Evolutionary conservation across 495 filamentous ascomycete genomes (phyloP), one percentile per base, ranked within the genome.

Genomic region (Terfezia boudieri): DNA sequence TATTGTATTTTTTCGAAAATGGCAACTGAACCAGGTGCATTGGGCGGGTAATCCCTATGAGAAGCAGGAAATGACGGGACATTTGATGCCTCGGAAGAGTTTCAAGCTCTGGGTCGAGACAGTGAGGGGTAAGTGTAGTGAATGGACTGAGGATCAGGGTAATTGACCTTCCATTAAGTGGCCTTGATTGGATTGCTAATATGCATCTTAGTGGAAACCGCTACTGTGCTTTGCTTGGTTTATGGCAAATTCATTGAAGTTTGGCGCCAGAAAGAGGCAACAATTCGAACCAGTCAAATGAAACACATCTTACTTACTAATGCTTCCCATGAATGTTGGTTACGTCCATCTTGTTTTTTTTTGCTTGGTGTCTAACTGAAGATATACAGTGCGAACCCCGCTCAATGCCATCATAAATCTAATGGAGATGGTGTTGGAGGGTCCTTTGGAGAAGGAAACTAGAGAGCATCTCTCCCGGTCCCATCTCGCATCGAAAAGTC

Each of bases 401-500:
- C 70, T 96, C 4, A 94, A 94, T 66, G 89, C 89, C 20, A 92
- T 96, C 61, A 90, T 96, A 64, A 96, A 96, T 60, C 94, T 90
- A 56, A 71, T 96, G 2, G 89, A 96, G 61, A 94, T 94, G 58
- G 89, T 89, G 0, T 69, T 96, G 3, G 89, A 96, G 66, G 84
- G 85, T 2, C 68, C 77, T 0, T 71, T 94, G 2, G 87, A 94
- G 60, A 66, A 72, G 9, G 88, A 94, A 57, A 94, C 84, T 0
- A 73, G 89, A 26, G 89, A 94, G 16, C 92, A 92, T 58, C 71
- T 96, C 32, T 76, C 82, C 8, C 82, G 76, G 55, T 92, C 87
- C 7, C 86, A 96, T 61, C 92, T 86, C 10, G 89, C 89, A n/a
- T 96, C 89, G 0, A 94, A 93, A 65, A 93, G 85, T 1, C 70